Evolutionary conservation across 2,329 filamentous ascomycete genomes (phyloP), one percentile per base, ranked within the genome.

Genomic region (Talaromyces sp.): DNA sequence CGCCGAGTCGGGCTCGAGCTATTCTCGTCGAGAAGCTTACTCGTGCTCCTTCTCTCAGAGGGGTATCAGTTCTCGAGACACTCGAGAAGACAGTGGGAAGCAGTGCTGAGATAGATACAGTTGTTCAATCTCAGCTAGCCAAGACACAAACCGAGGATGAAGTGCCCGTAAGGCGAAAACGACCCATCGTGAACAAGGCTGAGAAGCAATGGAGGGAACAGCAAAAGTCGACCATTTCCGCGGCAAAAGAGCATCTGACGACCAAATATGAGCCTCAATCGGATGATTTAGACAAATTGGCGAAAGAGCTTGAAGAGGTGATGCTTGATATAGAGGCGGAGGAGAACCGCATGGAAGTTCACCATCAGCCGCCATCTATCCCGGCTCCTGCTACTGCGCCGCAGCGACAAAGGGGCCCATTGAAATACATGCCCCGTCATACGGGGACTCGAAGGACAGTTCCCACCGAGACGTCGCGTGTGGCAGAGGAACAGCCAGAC

Each of bases 251-350:
- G 56, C 70, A 74, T 63, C 68, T 77, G 11, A 72, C 71, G 2
- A 71, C 72, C 9, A 68, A 78, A 59, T 79, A 79, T 39, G 75
- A 76, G 39, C 25, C 52, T 37, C 33, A 41, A 35, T 76, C 75
- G 22, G 75, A 77, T 1, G 76, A 69, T 25, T 79, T 78, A 75
- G 77, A 82, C 58, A 74, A 75, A 39, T 70, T 82, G 25, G 80
- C 78, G 1, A 67, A 72, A 45, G 78, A 82, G 59, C 72, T 82
- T 27, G 76, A 79, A 57, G 73, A 77, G 56, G 73, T 82, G 61
- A 79, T 79, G 47, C 70, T 80, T 58, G 78, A 81, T 63, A 70
- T 81, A 5, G 77, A 80, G 57, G 69, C 69, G 2, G 73, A 74
- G n/a, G 52, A 62, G 27, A 54, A 66, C 31, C 62, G 47, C n/a